Percentiles rank a stretch among this genome's conserved stretches.
phyloP scores from a whole-genome alignment of 2,329 filamentous ascomycete species.

The Lithohypha guttulata region DNA sequence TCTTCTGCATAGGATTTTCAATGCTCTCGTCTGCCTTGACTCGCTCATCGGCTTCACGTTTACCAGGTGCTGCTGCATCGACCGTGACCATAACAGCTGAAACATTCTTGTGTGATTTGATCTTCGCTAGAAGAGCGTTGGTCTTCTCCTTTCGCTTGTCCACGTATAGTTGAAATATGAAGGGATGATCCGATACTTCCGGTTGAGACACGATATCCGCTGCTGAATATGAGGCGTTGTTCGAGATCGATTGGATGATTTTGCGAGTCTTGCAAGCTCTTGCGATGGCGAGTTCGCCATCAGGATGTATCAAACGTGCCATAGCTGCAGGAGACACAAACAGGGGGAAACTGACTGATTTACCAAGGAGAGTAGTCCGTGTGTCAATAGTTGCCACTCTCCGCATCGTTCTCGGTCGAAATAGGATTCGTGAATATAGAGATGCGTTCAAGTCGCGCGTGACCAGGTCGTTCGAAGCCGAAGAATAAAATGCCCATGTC shows the following conservation, averaged over 20 bases:
- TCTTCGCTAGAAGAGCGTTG: conserved; percentile 33
- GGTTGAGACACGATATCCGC: conserved; percentile 38
- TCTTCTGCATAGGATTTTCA: conserved; percentile 24
- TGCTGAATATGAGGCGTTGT: conserved; percentile 50
- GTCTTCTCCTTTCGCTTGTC: conserved; percentile 42
- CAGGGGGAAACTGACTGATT: conserved; percentile 44
- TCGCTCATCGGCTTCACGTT: conserved; percentile 49
- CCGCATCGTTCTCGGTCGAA: conserved; percentile 48
- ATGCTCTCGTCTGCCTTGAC: conserved; percentile 38
- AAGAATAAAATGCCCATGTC: conserved; percentile 60
- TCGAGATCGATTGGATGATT: conserved; percentile 51
- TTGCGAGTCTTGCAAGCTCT: conserved; percentile 41
- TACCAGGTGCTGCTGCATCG: conserved; percentile 32
- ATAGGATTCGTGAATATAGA: conserved; percentile 45
- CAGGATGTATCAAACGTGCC: conserved; percentile 51
- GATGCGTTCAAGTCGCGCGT: conserved; percentile 46
- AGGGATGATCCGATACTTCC: conserved; percentile 32
- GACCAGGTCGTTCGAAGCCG: conserved; percentile 53
- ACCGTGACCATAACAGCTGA: conserved; percentile 22
- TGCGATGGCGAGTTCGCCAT: conserved; percentile 52
- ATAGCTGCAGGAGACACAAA: conserved; percentile 57
- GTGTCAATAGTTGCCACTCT: conserved; percentile 46
- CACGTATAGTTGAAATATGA: conserved; percentile 48
- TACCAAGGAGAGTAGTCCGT: conserved; percentile 45
- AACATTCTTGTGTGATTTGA: conserved; percentile 21